phyloP scores from a whole-genome alignment of 2,329 filamentous ascomycete species.

The Hymenoscyphus salicellus region DNA sequence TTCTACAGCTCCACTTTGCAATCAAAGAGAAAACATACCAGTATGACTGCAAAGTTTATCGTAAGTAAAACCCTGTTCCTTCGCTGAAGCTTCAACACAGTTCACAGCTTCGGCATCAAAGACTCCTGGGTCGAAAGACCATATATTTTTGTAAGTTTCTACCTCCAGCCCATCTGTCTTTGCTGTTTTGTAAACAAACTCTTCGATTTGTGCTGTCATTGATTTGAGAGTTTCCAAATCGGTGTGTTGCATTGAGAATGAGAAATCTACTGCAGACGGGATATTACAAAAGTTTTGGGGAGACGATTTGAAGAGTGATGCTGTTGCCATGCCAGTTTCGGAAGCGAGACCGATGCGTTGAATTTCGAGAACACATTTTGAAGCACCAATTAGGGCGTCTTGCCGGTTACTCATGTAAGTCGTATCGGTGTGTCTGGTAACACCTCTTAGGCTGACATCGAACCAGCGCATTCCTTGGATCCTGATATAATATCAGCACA shows the following conservation, averaged over 20 bases:
- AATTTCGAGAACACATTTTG: slow-evolving; percentile 61
- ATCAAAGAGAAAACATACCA: slow-evolving; percentile 26
- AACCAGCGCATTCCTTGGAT: slow-evolving; percentile 75
- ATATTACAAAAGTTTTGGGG: slow-evolving; percentile 71
- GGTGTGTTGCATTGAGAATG: slow-evolving; percentile 60
- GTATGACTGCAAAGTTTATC: slow-evolving; percentile 33
- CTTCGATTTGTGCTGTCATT: slow-evolving; percentile 52
- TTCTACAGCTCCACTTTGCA: not conserved
- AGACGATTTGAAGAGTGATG: slow-evolving; percentile 61
- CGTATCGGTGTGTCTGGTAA: slow-evolving; percentile 16
- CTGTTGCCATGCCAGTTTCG: slow-evolving; percentile 57
- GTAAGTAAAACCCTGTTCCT: slow-evolving; percentile 21
- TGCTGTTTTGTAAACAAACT: slow-evolving; percentile 57
- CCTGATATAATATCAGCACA: not conserved
- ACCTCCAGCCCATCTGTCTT: slow-evolving; percentile 54
- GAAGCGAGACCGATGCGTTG: slow-evolving; percentile 58
- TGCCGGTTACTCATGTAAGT: slow-evolving; percentile 53
- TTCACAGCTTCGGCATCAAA: slow-evolving; percentile 41
- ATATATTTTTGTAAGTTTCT: slow-evolving; percentile 50
- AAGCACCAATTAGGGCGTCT: slow-evolving; percentile 63
- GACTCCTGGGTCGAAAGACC: slow-evolving; percentile 41
- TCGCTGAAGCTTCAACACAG: slow-evolving; percentile 60
- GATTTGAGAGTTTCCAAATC: slow-evolving; percentile 52
- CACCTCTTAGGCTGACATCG: slow-evolving; percentile 56
- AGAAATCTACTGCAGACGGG: slow-evolving; percentile 62